Evolutionary conservation across 345 rosid species (phyloP), one percentile per base, ranked within the genome.

Genomic region (Eucalyptus tenuipes): DNA sequence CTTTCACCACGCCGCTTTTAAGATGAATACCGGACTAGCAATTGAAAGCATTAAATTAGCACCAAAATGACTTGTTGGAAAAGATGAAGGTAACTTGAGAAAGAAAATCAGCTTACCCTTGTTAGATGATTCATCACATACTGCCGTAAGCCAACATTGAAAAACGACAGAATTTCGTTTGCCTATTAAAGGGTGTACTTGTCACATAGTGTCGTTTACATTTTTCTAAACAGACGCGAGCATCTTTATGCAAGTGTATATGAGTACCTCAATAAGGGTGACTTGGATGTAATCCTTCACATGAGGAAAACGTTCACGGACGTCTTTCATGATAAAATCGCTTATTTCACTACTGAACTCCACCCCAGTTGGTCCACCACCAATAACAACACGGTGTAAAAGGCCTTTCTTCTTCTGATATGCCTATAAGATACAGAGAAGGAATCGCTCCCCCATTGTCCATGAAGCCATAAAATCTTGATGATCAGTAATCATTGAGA

Each of bases 291-390:
- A 79, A 75, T 96, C 98, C 93, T 96, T 94, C 17, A 96, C 95
- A 86, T 96, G 98, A 42, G 92, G 42, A 87, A 92, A 95, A 88
- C 95, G 90, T 89, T 96, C 96, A 5, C 40, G 97, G 89, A 98
- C 97, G 90, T 98, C 98, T 93, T 89, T 97, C 95, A 92, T 90
- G 92, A 98, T 98, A 88, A 98, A 98, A 94, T 97, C 99, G 89
- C 99, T 97, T 93, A 96, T 87, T 91, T 98, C 99, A 87, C 97
- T 97, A 18, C 96, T 98, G 22, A 94, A 97, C 91, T 98, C 99
- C 8, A 96, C 99, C n/a, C 99, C 99, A 24, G 97, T 97, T 4
- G 99, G 98, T 13, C 99, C 98, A 87, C 99, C 99, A 75, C 99
- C 99, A 71, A 98, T 95, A n/a, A 98, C n/a, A n/a, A n/a, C 99